Evolutionary conservation across 192 early-diverging fungal genomes (phyloP).

Genomic region (Backusella westeae): DNA sequence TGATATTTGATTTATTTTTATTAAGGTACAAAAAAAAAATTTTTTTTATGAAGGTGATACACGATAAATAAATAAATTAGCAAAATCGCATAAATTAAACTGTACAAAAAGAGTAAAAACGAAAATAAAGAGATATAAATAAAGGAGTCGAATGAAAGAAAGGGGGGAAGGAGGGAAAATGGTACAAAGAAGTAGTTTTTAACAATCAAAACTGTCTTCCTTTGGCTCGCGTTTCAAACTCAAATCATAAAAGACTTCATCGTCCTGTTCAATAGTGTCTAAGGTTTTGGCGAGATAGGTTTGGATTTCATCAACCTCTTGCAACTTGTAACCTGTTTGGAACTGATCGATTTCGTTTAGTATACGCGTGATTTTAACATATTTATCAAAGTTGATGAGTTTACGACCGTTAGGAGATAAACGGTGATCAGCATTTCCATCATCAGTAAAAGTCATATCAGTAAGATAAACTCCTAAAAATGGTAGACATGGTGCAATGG

Average conservation of each 20-base stretch:
- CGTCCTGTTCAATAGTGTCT: conserved; percentile 58
- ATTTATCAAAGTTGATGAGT: conserved; percentile 91
- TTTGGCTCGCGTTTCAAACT: conserved; percentile 77
- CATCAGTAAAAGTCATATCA: conserved; percentile 83
- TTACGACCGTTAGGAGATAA: conserved; percentile 43
- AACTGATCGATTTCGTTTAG: conserved; percentile 84
- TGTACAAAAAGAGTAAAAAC: conserved; percentile 1
- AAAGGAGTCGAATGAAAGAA: neutral
- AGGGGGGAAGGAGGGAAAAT: neutral
- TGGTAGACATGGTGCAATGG: conserved; percentile 66
- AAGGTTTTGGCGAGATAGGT: conserved; percentile 56
- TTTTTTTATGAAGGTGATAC: neutral
- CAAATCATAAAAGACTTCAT: conserved; percentile 69
- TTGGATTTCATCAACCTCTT: conserved; percentile 77
- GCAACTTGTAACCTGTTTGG: conserved; percentile 75
- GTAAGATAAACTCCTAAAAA: conserved; percentile 80
- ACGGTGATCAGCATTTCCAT: conserved; percentile 74
- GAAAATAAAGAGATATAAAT: neutral
- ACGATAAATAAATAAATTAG: neutral
- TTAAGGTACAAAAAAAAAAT: neutral
- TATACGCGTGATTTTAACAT: conserved; percentile 75
- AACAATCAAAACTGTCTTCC: conserved; percentile 26
- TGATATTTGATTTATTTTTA: neutral
- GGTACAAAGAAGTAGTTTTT: neutral
- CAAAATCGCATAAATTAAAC: conserved; percentile 6